These are phyloP conservation scores for Tilletia walkeri DNA, from an alignment of 1,284 basidiomycete genomes.

Conservation along the genomic window DNA sequence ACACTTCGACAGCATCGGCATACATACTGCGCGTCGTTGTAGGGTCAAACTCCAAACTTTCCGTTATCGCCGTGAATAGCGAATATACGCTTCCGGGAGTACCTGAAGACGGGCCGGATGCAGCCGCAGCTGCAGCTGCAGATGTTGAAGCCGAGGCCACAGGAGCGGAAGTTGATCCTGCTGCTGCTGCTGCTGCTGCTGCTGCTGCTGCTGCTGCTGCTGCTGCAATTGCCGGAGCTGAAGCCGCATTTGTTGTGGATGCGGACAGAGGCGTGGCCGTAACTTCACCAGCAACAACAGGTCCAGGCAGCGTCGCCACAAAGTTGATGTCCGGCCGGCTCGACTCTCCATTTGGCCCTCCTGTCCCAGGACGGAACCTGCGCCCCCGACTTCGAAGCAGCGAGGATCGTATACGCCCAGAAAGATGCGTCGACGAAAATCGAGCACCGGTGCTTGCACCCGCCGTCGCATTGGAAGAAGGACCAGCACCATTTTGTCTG, in stretches of 20 bases:
- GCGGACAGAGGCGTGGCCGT: neutral
- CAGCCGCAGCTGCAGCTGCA: neutral
- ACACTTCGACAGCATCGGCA: too few relatives aligned
- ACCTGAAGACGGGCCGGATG: neutral
- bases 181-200: neutral
- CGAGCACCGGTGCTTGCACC: neutral
- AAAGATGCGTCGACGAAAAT: neutral
- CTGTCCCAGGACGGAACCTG: neutral
- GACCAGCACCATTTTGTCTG: too few relatives aligned
- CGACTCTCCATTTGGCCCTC: neutral
- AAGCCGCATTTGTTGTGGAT: neutral
- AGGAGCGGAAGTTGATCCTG: neutral
- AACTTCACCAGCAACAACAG: neutral
- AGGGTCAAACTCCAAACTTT: too few relatives aligned
- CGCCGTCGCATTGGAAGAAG: neutral
- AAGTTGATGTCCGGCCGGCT: neutral
- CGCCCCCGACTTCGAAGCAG: neutral
- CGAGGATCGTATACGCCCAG: neutral
- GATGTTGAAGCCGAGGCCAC: neutral
- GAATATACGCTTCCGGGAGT: too few relatives aligned
- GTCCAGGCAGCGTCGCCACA: neutral
- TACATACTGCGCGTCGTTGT: too few relatives aligned
- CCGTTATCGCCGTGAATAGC: too few relatives aligned
- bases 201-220: neutral
- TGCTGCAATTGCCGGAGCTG: neutral